A percentile compares a stretch with the other conserved stretches of the same genome.
Conservation (phyloP, 2,329 filamentous ascomycete genomes). For the Huntiella abstrusa region DNA sequence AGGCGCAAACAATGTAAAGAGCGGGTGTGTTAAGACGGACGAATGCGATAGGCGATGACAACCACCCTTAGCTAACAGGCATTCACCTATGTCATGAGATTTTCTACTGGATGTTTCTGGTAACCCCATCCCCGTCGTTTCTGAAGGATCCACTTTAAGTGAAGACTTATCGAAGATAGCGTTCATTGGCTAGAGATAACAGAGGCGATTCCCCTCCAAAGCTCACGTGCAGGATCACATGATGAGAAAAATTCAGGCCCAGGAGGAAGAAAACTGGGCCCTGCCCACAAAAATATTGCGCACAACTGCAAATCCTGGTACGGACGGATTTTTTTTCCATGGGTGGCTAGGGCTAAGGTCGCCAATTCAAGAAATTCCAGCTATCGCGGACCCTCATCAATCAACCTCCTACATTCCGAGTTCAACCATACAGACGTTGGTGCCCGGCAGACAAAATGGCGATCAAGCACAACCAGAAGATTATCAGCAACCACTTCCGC, state of each 20-base stretch:
- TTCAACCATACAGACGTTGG: slow-evolving; percentile 11
- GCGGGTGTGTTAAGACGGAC: no score
- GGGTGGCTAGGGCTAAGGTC: slow-evolving; percentile 12
- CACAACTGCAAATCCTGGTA: slow-evolving; percentile 11
- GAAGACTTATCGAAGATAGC: slow-evolving; percentile 1
- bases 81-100: slow-evolving; percentile 7
- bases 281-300: slow-evolving; percentile 9
- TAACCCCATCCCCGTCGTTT: background rate
- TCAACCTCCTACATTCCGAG: slow-evolving; percentile 10
- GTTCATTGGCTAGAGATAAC: slow-evolving; percentile 9
- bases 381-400: slow-evolving; percentile 11
- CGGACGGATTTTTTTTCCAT: slow-evolving; percentile 11
- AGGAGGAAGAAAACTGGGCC: slow-evolving; percentile 6
- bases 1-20: no score
- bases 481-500: slow-evolving; percentile 97
- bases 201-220: background rate
- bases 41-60: no score
- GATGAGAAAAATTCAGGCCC: background rate
- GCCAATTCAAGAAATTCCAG: slow-evolving; percentile 12
- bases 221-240: slow-evolving; percentile 10
- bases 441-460: slow-evolving; percentile 28
- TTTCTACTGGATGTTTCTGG: slow-evolving; percentile 6
- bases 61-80: background rate
- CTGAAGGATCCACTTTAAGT: slow-evolving; percentile 1
- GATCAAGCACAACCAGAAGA: slow-evolving; percentile 99